Evolutionary conservation across 176 grass and related monocot species (phyloP), one percentile per base, ranked within the genome.

Genomic region (Carex parvula): DNA sequence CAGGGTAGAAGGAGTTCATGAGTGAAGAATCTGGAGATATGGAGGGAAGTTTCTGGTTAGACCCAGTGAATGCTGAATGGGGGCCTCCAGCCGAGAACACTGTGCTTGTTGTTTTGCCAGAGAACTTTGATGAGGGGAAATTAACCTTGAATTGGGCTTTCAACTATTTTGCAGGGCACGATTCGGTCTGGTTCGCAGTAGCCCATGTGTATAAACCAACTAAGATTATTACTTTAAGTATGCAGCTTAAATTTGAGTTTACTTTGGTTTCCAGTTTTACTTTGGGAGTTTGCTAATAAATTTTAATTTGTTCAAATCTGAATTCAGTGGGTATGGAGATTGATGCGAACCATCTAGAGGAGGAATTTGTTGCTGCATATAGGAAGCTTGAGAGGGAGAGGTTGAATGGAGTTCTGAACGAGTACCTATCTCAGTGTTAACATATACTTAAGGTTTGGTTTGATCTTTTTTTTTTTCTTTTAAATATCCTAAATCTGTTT

Each of bases 101-200:
- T n/a, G 80, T 82, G 37, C 59, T 82, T 50, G 61, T 82, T 82
- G 37, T 21, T 17, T 30, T 82, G 61, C 80, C 80, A 29, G 80
- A 82, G 12, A 82, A 82, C 22, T 82, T 50, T 44, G 41, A 82
- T 44, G 80, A 82, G 80, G 80, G 80, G n/a, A 82, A 82, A 82
- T 53, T 61, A 50, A 82, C 80, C 35, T 67, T 82, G 80, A 64
- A 16, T 64, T 82, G 80, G 80, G 80, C 80, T 67, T 20, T 67
- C 16, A 46, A 53, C 60, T 53, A 82, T 26, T 82, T 82, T 16
- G 18, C 41, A 82, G 80, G 21, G 13, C 54, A 82, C 7, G 80
- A 67, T 82, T 67, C 62, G 39, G 44, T 82, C 44, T 82, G 80
- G 37, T 82, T 82, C 14, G 37, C 60, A 17, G 3, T 82, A 29